These are phyloP conservation scores for Pleurotus pulmonarius DNA, from an alignment of 768 basidiomycete species.

Conservation along the genomic window DNA sequence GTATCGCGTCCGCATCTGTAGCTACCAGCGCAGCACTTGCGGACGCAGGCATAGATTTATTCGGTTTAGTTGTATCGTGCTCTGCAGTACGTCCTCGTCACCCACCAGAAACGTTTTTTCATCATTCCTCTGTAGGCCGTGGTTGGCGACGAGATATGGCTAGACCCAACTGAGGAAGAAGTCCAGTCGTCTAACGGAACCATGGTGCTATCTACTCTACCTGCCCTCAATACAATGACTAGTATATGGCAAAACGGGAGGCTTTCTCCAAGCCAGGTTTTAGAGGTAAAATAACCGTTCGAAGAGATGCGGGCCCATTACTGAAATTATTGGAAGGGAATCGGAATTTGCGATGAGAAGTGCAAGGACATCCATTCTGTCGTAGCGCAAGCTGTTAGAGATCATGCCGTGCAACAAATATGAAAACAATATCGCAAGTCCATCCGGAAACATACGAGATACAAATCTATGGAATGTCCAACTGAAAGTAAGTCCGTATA, in stretches of 20 bases:
- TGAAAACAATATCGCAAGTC: background rate
- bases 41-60: slow-evolving; percentile 89
- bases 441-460: background rate
- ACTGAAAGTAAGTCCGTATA: no score
- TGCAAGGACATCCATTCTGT: slow-evolving; percentile 76
- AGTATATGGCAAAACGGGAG: slow-evolving; percentile 84
- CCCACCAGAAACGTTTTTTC: background rate
- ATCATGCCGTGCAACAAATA: slow-evolving; percentile 21
- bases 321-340: slow-evolving; percentile 41
- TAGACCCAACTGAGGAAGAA: slow-evolving; percentile 82
- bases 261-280: slow-evolving; percentile 47
- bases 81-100: slow-evolving; percentile 48
- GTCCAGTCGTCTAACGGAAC: slow-evolving; percentile 51
- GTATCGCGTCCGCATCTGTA: slow-evolving; percentile 80
- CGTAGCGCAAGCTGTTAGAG: slow-evolving; percentile 66
- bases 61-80: slow-evolving; percentile 83
- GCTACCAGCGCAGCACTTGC: slow-evolving; percentile 91
- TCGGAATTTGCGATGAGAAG: slow-evolving; percentile 64
- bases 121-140: slow-evolving; percentile 41
- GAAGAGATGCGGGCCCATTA: no score
- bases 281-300: slow-evolving; percentile 43
- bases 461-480: no score
- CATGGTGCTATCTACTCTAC: slow-evolving; percentile 83
- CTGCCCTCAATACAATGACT: slow-evolving; percentile 80
- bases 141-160: slow-evolving; percentile 55